phyloP scores from a whole-genome alignment of 2,329 filamentous ascomycete genomes.

The Trematosphaeria pertusa region DNA sequence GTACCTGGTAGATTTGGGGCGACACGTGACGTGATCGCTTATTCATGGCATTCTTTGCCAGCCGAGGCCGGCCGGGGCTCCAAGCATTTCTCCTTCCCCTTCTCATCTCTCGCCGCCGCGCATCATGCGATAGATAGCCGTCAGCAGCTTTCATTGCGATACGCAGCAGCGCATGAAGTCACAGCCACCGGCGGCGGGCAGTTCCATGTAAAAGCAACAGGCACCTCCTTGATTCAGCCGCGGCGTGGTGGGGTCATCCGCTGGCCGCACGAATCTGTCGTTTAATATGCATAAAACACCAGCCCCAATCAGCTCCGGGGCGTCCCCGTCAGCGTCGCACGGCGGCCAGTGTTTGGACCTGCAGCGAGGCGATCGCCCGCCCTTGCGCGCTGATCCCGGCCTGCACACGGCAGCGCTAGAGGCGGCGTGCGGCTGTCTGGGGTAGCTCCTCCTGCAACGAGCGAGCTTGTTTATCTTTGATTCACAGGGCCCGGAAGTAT shows the following conservation, averaged over 20 bases:
- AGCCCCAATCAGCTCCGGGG: conserved; percentile 8
- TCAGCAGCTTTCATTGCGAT: not conserved
- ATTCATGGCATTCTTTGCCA: not conserved
- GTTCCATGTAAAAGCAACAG: not conserved
- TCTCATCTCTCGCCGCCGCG: not conserved
- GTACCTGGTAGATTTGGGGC: too few relatives aligned
- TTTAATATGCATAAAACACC: conserved; percentile 15
- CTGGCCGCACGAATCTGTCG: not conserved
- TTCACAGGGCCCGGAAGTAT: conserved; percentile 12
- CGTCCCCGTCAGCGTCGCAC: conserved; percentile 8
- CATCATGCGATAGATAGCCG: not conserved
- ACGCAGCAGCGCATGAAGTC: not conserved
- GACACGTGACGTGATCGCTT: not conserved
- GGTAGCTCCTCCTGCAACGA: conserved; percentile 13
- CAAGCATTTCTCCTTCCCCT: not conserved
- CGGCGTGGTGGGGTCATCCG: not conserved
- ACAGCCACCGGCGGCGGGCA: not conserved
- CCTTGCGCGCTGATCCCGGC: conserved; percentile 14
- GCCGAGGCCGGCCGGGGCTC: not conserved
- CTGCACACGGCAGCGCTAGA: conserved; percentile 8
- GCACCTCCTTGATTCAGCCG: not conserved
- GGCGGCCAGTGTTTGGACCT: conserved; percentile 11
- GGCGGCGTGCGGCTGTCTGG: not conserved
- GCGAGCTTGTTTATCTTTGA: conserved; percentile 25
- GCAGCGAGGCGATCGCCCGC: conserved; percentile 6